Conservation (phyloP, 1,139 yeast genomes). For the Geotrichum klebahnii region DNA sequence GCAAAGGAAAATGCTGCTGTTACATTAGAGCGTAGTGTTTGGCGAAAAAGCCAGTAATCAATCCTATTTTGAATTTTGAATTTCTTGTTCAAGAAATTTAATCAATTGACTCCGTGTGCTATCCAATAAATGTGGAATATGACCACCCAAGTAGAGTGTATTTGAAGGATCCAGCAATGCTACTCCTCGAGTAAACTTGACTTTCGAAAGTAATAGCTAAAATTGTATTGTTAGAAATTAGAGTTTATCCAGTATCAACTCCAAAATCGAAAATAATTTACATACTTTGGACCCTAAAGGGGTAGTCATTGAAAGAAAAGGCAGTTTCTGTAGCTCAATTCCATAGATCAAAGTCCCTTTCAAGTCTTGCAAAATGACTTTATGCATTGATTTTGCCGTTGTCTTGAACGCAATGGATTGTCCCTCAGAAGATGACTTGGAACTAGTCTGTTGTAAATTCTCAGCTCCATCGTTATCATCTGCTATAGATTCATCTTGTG, state of each 20-base stretch:
- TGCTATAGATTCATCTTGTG: neutral
- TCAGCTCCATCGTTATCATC: slow-evolving; percentile 6
- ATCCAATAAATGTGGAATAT: slow-evolving; percentile 6
- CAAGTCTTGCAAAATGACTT: slow-evolving; percentile 29
- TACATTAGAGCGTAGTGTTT: neutral
- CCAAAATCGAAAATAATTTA: neutral
- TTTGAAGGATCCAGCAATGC: slow-evolving; percentile 18
- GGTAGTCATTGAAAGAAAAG: slow-evolving; percentile 23
- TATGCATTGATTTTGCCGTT: slow-evolving; percentile 22
- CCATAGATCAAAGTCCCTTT: slow-evolving; percentile 30
- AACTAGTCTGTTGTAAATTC: neutral
- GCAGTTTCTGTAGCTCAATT: slow-evolving; percentile 27
- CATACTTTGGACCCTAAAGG: slow-evolving; percentile 26
- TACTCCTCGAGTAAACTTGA: slow-evolving; percentile 17
- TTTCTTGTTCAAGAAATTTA: slow-evolving; percentile 9
- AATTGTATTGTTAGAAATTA: neutral
- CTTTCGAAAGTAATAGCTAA: slow-evolving; percentile 10
- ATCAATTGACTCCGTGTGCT: slow-evolving; percentile 9
- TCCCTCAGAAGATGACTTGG: neutral
- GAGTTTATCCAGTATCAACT: too few species aligned
- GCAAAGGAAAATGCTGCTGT: neutral
- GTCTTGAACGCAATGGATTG: slow-evolving; percentile 12
- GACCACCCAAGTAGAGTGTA: slow-evolving; percentile 13
- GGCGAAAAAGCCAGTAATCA: neutral
- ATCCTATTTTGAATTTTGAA: slow-evolving; percentile 3